Percentiles rank a stretch among this genome's conserved stretches.
Evolutionary conservation across 108 stramenopile species (phyloP).

Genomic region (Schizochytrium sp.): DNA sequence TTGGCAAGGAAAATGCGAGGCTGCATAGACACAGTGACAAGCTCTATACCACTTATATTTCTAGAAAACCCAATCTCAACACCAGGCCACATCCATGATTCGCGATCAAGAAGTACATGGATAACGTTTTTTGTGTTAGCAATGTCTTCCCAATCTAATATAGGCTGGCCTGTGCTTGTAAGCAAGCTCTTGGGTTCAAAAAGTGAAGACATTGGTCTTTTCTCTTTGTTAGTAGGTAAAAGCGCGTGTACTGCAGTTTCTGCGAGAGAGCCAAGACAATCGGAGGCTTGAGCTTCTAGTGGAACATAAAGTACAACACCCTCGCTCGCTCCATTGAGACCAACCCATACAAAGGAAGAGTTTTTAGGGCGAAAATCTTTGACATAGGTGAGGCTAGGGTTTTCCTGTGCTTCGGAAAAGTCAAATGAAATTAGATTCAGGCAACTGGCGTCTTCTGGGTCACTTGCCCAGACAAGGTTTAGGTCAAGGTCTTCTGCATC

Average conservation of each 20-base stretch:
- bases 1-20: conserved; percentile 36
- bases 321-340: conserved; percentile 18
- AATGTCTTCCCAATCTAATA: background rate
- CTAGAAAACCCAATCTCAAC: conserved; percentile 4
- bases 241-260: background rate
- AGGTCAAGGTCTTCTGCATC: background rate
- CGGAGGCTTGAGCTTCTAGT: no score
- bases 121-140: background rate
- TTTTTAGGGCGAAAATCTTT: background rate
- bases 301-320: conserved; percentile 1
- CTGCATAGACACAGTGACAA: background rate
- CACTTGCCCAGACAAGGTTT: background rate
- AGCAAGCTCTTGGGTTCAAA: conserved; percentile 18
- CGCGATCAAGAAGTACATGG: background rate
- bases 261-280: conserved; percentile 6
- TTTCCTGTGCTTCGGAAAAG: background rate
- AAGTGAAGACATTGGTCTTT: background rate
- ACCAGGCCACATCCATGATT: conserved; percentile 35
- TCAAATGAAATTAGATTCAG: background rate
- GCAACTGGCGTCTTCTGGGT: background rate
- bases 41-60: background rate
- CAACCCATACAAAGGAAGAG: background rate
- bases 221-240: background rate
- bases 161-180: background rate
- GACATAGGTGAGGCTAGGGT: background rate